Evolutionary conservation across 345 rosid genomes (phyloP), one percentile per base, ranked within the genome.

Genomic region (Rhizophora apiculata): DNA sequence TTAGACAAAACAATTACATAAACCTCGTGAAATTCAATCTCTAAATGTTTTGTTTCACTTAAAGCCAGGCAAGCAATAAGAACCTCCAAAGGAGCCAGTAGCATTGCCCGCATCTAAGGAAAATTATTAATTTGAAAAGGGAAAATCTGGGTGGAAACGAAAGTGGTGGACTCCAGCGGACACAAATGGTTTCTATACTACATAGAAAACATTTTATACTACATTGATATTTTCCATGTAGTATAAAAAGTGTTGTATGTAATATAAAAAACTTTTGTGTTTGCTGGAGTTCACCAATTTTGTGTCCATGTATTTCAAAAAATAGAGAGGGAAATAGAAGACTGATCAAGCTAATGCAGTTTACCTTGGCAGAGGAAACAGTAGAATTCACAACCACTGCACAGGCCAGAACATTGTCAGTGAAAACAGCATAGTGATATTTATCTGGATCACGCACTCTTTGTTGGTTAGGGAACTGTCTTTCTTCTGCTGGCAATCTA

Each of bases 391-490:
- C 73, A 62, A 76, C 80, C 39, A 76, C 80, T 22, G 80, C 76
- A 72, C 65, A 72, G 34, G 80, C 73, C 30, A 76, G 65, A 20
- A 72, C 62, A 48, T 72, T 76, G 64, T 67, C 80, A 16, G 80
- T 67, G 43, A 76, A 68, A 67, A 72, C 76, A 71, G 55, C 76
- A 57, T 62, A 67, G 59, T 76, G 76, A 63, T 43, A 49, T n/a
- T 71, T 72, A 83, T 75, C 72, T 52, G 78, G 84, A 76, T 89
- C 83, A 61, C 79, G 74, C 71, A 78, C 68, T 56, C 78, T 82
- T 54, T 86, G 78, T 74, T 82, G 88, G 81, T 87, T 80, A 69
- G 86, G 85, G 74, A 94, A 74, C 86, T 70, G 87, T 74, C 96
- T 91, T 67, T 85, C 83, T 59, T 88, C 89, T 43, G 90, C 84